Conservation (phyloP, 345 rosid genomes). For the Bruguiera parviflora region DNA sequence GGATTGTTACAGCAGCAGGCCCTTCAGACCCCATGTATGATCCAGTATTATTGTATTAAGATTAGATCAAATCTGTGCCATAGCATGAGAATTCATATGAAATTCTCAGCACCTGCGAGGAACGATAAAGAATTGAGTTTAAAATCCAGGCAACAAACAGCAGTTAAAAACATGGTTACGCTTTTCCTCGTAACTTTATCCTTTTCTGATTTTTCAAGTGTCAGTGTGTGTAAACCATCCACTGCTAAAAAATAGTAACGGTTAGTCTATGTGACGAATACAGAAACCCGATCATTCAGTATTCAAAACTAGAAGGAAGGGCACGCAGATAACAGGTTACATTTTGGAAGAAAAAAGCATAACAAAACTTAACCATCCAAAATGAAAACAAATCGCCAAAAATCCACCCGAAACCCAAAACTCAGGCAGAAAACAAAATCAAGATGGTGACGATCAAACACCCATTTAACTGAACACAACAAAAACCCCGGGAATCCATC, state of each 20-base stretch:
- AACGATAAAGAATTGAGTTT: neutral
- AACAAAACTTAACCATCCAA: neutral
- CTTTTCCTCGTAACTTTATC: too few relatives aligned
- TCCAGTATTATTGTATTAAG: neutral
- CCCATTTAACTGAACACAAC: neutral
- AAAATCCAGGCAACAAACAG: too few relatives aligned
- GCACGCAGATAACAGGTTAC: neutral
- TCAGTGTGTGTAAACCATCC: too few relatives aligned
- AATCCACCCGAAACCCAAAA: slow-evolving; percentile 11
- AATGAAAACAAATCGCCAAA: neutral
- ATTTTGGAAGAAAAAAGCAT: neutral
- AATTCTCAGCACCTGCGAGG: slow-evolving; percentile 10
- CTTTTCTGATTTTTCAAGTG: too few relatives aligned
- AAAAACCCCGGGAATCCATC: neutral
- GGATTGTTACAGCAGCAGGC: slow-evolving; percentile 14
- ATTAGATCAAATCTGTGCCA: neutral
- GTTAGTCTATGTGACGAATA: neutral
- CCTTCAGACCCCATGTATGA: neutral
- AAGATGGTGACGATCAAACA: neutral
- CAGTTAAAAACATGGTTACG: too few relatives aligned
- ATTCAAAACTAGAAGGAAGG: neutral
- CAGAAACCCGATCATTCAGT: neutral
- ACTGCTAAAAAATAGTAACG: too few relatives aligned
- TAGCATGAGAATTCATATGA: slow-evolving; percentile 6
- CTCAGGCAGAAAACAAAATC: neutral